These are phyloP conservation scores for Alternaria infectoria DNA, from an alignment of 2,329 filamentous ascomycete species.

Conservation along the genomic window DNA sequence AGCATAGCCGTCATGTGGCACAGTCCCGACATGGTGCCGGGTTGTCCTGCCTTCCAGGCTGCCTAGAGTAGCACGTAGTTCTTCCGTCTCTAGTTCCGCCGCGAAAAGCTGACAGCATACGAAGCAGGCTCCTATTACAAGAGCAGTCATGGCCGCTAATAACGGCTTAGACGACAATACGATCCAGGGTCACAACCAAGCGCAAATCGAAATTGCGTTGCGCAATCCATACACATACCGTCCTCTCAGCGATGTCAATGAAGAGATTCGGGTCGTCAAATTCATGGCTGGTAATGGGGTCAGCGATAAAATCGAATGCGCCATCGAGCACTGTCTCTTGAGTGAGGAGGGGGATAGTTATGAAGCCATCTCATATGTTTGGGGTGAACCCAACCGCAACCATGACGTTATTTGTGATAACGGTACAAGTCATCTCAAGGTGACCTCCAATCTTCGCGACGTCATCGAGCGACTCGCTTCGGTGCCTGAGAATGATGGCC, in stretches of 20 bases:
- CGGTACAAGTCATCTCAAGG: not conserved
- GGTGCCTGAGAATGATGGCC: rapidly evolving
- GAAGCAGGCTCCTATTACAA: rapidly evolving
- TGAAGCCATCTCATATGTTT: not conserved
- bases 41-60: not conserved
- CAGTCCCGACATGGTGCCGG: not conserved
- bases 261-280: not conserved
- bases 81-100: not conserved
- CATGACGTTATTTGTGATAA: not conserved
- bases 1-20: not conserved
- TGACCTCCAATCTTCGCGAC: not conserved
- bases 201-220: not conserved
- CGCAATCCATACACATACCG: not conserved
- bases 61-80: not conserved
- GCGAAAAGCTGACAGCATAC: not conserved
- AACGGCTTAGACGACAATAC: not conserved
- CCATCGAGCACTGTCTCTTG: not conserved
- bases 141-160: not conserved
- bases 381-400: not conserved
- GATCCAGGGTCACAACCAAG: rapidly evolving
- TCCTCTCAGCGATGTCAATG: not conserved
- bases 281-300: not conserved
- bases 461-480: not conserved
- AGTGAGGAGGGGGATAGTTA: not conserved
- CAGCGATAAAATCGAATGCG: not conserved